phyloP scores from a whole-genome alignment of 768 basidiomycete genomes.

The Lentinula raphanica region DNA sequence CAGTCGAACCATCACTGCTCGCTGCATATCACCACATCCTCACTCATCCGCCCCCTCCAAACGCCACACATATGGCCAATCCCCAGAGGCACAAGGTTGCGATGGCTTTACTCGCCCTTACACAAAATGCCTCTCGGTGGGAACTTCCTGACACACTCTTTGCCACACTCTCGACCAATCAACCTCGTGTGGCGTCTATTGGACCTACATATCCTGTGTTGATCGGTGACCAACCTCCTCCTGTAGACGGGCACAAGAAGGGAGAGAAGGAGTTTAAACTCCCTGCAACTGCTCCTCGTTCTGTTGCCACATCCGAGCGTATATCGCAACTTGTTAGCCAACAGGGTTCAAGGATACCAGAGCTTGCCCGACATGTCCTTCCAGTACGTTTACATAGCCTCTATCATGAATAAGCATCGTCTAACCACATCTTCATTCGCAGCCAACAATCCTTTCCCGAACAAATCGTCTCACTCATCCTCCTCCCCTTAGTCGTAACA shows the following conservation, averaged over 20 bases:
- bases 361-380: slow-evolving; percentile 60
- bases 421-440: slow-evolving; percentile 6
- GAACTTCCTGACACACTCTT: slow-evolving; percentile 64
- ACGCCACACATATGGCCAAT: slow-evolving; percentile 37
- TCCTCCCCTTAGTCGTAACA: slow-evolving; percentile 51
- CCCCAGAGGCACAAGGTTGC: slow-evolving; percentile 72
- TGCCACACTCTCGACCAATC: slow-evolving; percentile 50
- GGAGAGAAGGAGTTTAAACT: slow-evolving; percentile 48
- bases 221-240: slow-evolving; percentile 24
- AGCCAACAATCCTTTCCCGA: slow-evolving; percentile 54
- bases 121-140: slow-evolving; percentile 59
- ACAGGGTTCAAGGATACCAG: slow-evolving; percentile 60
- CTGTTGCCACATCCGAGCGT: slow-evolving; percentile 40
- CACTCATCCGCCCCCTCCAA: slow-evolving; percentile 54
- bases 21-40: slow-evolving; percentile 74
- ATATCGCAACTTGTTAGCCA: slow-evolving; percentile 62
- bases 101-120: slow-evolving; percentile 58
- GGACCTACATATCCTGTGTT: slow-evolving; percentile 63
- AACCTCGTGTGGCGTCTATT: slow-evolving; percentile 58
- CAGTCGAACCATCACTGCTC: slow-evolving; percentile 59
- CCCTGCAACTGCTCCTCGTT: slow-evolving; percentile 42
- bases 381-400: slow-evolving; percentile 41
- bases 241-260: slow-evolving; percentile 24
- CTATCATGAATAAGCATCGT: background rate
- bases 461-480: slow-evolving; percentile 65